Conservation (phyloP, 1,284 basidiomycete species). For the Vanrija sp. region DNA sequence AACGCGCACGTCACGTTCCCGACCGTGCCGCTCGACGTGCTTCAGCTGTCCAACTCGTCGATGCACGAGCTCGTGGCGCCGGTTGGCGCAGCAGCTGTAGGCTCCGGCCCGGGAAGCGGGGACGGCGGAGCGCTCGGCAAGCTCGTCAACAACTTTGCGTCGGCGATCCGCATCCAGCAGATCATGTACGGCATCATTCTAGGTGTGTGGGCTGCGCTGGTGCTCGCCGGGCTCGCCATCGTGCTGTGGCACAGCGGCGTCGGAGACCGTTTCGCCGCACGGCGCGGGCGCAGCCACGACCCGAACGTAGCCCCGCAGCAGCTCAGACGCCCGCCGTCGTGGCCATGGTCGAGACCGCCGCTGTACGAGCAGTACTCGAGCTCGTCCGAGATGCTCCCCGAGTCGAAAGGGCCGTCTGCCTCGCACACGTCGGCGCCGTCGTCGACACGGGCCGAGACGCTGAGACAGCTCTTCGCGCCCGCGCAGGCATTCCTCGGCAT, state of each 20-base stretch:
- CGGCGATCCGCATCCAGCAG: constrained; percentile 70
- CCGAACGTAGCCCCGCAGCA: too few relatives aligned
- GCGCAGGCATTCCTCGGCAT: too few relatives aligned
- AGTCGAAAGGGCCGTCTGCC: too few relatives aligned
- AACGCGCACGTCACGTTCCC: constrained; percentile 78
- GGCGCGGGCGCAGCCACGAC: constrained; percentile 4
- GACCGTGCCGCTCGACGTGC: constrained; percentile 64
- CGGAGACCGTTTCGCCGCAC: constrained; percentile 16
- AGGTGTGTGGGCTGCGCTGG: constrained; percentile 60
- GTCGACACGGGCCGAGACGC: too few relatives aligned
- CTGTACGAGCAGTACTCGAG: too few relatives aligned
- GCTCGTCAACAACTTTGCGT: constrained; percentile 68
- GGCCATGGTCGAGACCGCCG: too few relatives aligned
- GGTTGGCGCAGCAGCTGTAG: constrained; percentile 73
- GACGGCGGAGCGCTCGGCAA: constrained; percentile 66
- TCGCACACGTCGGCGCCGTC: too few relatives aligned
- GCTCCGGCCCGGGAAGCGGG: constrained; percentile 53
- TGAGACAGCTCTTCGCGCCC: too few relatives aligned
- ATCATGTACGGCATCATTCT: constrained; percentile 78
- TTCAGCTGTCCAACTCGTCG: constrained; percentile 66
- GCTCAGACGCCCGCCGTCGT: too few relatives aligned
- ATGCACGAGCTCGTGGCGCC: constrained; percentile 73
- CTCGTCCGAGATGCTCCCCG: too few relatives aligned
- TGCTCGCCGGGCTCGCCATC: constrained; percentile 35
- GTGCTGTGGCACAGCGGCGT: constrained; percentile 42